Base-by-base conservation (phyloP, 1,139 yeast species). In the Petasospora rhodanensis region DNA sequence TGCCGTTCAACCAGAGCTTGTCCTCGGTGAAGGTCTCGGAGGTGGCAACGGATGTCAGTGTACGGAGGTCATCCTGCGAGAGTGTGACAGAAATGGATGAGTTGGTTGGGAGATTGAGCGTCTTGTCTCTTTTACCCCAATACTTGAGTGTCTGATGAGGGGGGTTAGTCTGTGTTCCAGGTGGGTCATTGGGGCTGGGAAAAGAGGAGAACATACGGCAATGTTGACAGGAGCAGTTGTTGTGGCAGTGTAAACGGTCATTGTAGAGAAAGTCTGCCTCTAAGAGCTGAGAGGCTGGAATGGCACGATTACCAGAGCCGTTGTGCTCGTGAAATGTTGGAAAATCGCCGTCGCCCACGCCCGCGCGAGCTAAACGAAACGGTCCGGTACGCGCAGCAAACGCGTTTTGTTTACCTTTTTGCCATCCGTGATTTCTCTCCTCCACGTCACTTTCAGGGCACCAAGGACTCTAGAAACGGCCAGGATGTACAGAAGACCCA, bases 171-270 rank as follows among this genome's bases (percentile, higher is more conserved):
- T 22, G 24, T 22, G 7, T 8, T 8, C 7, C 7, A 27, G 18
- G 18, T 13, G 13, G 18, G 17, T 4, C 18, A 22, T 24, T 22
- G 24, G 15, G 13, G 26, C 14, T 14, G 12, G 16, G 12, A 24
- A 23, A 19, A 18, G 11, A 9, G 14, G 11, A 14, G 12, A 16
- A 73, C 83, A 43, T 73, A 78, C 85, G 24, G 98, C 98, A 58
- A 91, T 91, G 59, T 91, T 91, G 37, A 91, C 98, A 12, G 98
- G 98, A 4, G 98, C 98, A 24, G 97, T 87, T 31, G 85, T 80
- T 10, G 95, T 77, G 9, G 95, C 91, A 33, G 76, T 62, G 58
- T 75, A 74, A 32, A 81, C 65, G 20, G 65, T 45, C 76, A 71
- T 70, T 18, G 12, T 31, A n/a, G n/a, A n/a, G n/a, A n/a, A n/a